These are phyloP conservation scores for Lachancea quebecensis DNA, from an alignment of 805 yeast species.

Conservation along the genomic window DNA sequence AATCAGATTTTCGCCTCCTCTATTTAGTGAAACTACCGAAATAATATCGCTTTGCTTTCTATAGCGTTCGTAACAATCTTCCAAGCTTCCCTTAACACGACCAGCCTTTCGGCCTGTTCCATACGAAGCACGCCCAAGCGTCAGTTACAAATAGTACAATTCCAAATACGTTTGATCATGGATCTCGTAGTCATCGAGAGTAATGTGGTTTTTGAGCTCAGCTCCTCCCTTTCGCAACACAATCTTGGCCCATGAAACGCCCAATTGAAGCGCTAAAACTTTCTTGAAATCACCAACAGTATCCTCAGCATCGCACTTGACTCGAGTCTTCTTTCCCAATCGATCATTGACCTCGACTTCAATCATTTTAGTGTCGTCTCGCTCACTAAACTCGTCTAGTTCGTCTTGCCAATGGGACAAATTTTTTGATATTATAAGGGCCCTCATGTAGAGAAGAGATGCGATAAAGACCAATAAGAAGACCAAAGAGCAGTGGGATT, in stretches of 20 bases:
- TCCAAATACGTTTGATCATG: slow-evolving; percentile 86
- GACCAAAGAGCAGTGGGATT: too few species aligned
- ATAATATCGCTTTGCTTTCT: too few species aligned
- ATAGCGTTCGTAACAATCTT: too few species aligned
- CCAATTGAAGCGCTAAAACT: slow-evolving; percentile 74
- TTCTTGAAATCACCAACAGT: slow-evolving; percentile 86
- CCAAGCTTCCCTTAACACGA: too few species aligned
- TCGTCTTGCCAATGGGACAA: neutral
- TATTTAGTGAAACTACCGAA: too few species aligned
- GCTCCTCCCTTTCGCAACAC: slow-evolving; percentile 81
- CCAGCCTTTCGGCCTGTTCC: too few species aligned
- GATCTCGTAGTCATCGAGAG: slow-evolving; percentile 89
- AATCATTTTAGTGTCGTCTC: slow-evolving; percentile 40
- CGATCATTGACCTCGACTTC: slow-evolving; percentile 69
- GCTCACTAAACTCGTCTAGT: neutral
- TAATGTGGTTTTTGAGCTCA: slow-evolving; percentile 80
- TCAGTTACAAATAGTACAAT: slow-evolving; percentile 55
- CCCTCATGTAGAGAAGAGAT: neutral
- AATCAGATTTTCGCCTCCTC: too few species aligned
- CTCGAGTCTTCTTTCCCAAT: slow-evolving; percentile 80
- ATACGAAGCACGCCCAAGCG: neutral
- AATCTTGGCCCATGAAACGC: slow-evolving; percentile 57
- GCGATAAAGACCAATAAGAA: neutral
- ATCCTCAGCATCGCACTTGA: slow-evolving; percentile 82
- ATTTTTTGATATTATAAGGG: neutral